Base-by-base conservation (phyloP, 345 rosid genomes). In the Bruguiera sexangula region DNA sequence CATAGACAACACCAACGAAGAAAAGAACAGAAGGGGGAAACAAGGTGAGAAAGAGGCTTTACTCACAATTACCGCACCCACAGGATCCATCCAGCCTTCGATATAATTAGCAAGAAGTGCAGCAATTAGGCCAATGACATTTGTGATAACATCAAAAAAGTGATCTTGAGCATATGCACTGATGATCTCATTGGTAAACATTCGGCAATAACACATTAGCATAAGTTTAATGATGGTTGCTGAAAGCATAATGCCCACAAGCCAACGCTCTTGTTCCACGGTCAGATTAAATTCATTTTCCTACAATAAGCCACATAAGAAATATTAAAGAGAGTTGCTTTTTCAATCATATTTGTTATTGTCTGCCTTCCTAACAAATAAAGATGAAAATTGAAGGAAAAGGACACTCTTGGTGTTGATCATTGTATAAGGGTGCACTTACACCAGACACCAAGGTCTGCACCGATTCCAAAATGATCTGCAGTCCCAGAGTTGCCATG, bases 81-180 rank as follows among this genome's bases (percentile, higher is more conserved):
- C 88, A 50, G 98, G 99, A 75, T 95, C 99, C 81, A 95, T 79
- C 99, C 99, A 95, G 22, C 71, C 81, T 32, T 85, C 86, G 15
- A 95, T 60, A 82, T 84, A 86, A 68, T 90, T 92, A 32, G 99
- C 99, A 27, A 95, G 96, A 27, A 95, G 85, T 46, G 82, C 94
- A 63, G 99, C 96, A 66, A 90, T 68, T 51, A 95, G 96, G 70
- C 99, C 99, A 19, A 95, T 90, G 75, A 88, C 66, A 71, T 95
- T 95, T 59, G 99, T 95, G 74, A 92, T 78, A 61, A 95, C 98
- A 69, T 95, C 99, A 54, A 95, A 95, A 82, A 95, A 92, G 74
- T 95, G 99, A 80, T 95, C 99, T 75, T 86, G 98, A 31, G 99
- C 99, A 81, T 90, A 95, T 31, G 99, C 99, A 77, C 87, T 95